phyloP scores from a whole-genome alignment of 768 basidiomycete genomes.

The Leccinum disarticulatum region DNA sequence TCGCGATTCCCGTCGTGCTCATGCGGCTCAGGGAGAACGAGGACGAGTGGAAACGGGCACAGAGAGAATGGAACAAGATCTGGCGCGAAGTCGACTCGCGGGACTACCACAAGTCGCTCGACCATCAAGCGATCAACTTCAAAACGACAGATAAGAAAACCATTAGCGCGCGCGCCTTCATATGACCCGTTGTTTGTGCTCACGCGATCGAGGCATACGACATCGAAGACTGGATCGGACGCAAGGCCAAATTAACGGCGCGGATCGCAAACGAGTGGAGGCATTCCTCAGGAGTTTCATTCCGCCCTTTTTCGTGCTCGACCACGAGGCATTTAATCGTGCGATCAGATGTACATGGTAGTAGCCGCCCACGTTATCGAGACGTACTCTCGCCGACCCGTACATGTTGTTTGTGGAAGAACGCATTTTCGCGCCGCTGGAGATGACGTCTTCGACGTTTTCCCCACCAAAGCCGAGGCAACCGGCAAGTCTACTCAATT shows the following conservation, averaged over 20 bases:
- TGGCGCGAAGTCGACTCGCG: conserved; percentile 96
- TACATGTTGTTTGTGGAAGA: too few relatives aligned
- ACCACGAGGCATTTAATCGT: conserved; percentile 66
- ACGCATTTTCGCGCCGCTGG: too few relatives aligned
- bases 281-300: conserved; percentile 74
- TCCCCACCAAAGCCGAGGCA: too few relatives aligned
- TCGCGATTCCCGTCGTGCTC: conserved; percentile 91
- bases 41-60: conserved; percentile 97
- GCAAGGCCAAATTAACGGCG: conserved; percentile 64
- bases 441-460: too few relatives aligned
- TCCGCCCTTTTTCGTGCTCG: conserved; percentile 75
- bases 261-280: conserved; percentile 82
- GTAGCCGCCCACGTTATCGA: too few relatives aligned
- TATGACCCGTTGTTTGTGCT: conserved; percentile 56
- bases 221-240: conserved; percentile 87
- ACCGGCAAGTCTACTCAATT: too few relatives aligned
- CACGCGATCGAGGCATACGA: conserved; percentile 65
- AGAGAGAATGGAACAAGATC: conserved; percentile 97
- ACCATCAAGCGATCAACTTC: conserved; percentile 91
- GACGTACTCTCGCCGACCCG: too few relatives aligned
- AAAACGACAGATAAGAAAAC: conserved; percentile 89
- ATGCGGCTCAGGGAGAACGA: conserved; percentile 92
- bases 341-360: too few relatives aligned
- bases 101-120: conserved; percentile 91
- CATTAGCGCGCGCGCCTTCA: conserved; percentile 70